These are phyloP conservation scores for Elaeis oleifera DNA, from an alignment of 202 grass and related monocot species.

Conservation along the genomic window DNA sequence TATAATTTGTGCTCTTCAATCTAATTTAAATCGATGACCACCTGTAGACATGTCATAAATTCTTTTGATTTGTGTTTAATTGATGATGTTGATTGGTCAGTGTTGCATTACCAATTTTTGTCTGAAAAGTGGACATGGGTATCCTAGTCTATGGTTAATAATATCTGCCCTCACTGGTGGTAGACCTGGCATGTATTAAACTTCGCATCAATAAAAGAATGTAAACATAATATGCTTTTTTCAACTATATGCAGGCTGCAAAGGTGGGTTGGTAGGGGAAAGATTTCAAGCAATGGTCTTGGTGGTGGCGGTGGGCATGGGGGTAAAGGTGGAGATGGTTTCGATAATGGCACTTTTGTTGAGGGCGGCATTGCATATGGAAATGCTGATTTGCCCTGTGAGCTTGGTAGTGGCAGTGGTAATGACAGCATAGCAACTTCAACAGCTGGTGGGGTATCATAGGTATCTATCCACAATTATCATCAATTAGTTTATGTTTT, in stretches of 20 bases:
- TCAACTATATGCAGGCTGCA: conserved; percentile 57
- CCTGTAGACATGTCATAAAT: background rate
- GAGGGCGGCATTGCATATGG: conserved; percentile 71
- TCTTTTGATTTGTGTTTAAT: too few species aligned
- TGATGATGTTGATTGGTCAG: too few species aligned
- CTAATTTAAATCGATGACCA: background rate
- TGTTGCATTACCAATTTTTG: too few species aligned
- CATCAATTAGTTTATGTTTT: background rate
- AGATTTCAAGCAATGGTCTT: conserved; percentile 43
- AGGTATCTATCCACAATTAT: conserved; percentile 34
- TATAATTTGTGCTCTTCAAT: conserved; percentile 26
- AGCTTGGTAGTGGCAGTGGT: conserved; percentile 97
- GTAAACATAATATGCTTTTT: background rate
- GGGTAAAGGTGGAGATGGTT: conserved; percentile 76
- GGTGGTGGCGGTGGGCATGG: conserved; percentile 89
- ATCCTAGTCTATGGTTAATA: too few species aligned
- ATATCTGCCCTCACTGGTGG: too few species aligned
- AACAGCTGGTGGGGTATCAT: conserved; percentile 96
- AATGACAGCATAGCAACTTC: conserved; percentile 57
- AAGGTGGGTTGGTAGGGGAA: conserved; percentile 80
- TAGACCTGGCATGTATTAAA: too few species aligned
- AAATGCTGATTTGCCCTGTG: conserved; percentile 85
- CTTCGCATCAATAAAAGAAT: too few species aligned
- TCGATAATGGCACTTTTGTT: conserved; percentile 28
- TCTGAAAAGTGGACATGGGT: too few species aligned